A percentile compares a stretch with the other conserved stretches of the same genome.
phyloP scores from a whole-genome alignment of 306 rosid genomes.

The Luffa acutangula region DNA sequence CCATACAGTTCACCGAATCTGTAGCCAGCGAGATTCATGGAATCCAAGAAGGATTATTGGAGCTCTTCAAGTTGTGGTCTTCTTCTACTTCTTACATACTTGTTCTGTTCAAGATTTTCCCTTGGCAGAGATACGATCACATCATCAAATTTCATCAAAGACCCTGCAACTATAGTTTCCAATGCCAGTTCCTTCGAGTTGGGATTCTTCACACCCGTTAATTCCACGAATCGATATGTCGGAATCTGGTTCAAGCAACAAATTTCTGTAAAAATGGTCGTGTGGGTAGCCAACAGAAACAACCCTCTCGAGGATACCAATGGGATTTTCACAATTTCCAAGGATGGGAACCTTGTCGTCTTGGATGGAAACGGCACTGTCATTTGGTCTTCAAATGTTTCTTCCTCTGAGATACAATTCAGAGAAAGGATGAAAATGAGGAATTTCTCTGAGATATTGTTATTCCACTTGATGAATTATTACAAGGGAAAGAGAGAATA shows the following conservation, averaged over 20 bases:
- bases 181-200: slow-evolving; percentile 4
- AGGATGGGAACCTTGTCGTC: too few species aligned
- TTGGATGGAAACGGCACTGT: too few species aligned
- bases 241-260: slow-evolving; percentile 3
- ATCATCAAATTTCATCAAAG: too few species aligned
- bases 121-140: too few species aligned
- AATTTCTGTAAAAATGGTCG: background rate
- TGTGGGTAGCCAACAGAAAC: slow-evolving; percentile 10
- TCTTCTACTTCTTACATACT: background rate
- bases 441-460: too few species aligned
- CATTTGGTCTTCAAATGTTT: too few species aligned
- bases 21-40: background rate
- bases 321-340: too few species aligned
- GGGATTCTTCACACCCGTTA: slow-evolving; percentile 12
- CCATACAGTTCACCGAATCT: background rate
- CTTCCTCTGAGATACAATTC: too few species aligned
- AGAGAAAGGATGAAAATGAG: too few species aligned
- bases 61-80: background rate
- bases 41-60: background rate
- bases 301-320: background rate
- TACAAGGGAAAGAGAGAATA: too few species aligned
- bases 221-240: background rate
- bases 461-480: too few species aligned
- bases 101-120: background rate
- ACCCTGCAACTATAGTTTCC: too few species aligned